phyloP scores from a whole-genome alignment of 441 rosid genomes.

The Raphanus hybrid region DNA sequence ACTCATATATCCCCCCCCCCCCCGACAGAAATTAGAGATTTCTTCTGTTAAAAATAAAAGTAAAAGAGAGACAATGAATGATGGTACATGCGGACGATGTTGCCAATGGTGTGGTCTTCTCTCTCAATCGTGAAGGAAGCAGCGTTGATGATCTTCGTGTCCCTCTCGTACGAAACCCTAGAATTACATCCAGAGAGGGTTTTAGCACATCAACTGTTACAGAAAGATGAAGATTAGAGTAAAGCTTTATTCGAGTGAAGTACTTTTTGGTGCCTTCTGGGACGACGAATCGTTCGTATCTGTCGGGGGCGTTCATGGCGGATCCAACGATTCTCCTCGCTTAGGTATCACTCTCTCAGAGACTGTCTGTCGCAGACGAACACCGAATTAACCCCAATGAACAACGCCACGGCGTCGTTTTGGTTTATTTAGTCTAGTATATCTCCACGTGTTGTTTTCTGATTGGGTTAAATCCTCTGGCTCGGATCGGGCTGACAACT shows the following conservation, averaged over 20 bases:
- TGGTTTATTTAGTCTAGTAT: background rate
- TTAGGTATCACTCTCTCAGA: background rate
- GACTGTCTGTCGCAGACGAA: background rate
- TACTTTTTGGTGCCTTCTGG: slow-evolving; percentile 97
- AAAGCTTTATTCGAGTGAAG: background rate
- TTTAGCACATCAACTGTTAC: background rate
- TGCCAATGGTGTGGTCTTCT: slow-evolving; percentile 94
- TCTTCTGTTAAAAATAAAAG: background rate
- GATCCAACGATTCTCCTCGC: too few relatives aligned
- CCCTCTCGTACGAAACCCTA: slow-evolving; percentile 98
- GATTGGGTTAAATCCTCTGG: background rate
- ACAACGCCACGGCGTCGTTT: slow-evolving; percentile 29
- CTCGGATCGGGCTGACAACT: slow-evolving; percentile 30
- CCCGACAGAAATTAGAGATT: slow-evolving; percentile 12
- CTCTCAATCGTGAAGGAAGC: slow-evolving; percentile 92
- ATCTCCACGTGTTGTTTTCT: background rate
- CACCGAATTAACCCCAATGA: background rate
- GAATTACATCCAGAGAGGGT: background rate
- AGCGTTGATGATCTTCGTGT: slow-evolving; percentile 94
- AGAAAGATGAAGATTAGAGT: background rate
- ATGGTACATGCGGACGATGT: slow-evolving; percentile 80
- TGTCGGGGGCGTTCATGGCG: slow-evolving; percentile 92
- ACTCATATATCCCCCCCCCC: background rate
- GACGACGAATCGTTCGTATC: slow-evolving; percentile 95
- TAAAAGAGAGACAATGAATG: background rate